These are phyloP conservation scores for Teratosphaeria epicoccoides DNA, from an alignment of 2,329 filamentous ascomycete species.

Conservation along the genomic window DNA sequence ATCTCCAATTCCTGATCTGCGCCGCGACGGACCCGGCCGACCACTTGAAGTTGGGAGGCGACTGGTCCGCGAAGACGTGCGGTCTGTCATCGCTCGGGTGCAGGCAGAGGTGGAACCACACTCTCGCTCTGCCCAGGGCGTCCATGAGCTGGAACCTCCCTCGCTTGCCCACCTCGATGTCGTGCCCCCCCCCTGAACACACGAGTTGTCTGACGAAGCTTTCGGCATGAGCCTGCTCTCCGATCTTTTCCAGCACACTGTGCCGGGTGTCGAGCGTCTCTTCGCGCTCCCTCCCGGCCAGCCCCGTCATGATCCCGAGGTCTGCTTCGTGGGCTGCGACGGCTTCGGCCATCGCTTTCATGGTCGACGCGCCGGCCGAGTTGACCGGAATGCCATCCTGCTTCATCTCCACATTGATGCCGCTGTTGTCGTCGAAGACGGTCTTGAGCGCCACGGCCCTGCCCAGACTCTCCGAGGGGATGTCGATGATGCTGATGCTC, in stretches of 20 bases:
- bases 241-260: conserved; percentile 74
- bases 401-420: conserved; percentile 96
- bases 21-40: conserved; percentile 86
- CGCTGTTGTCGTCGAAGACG: conserved; percentile 82
- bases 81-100: conserved; percentile 86
- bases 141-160: conserved; percentile 69
- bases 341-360: conserved; percentile 78
- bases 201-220: conserved; percentile 74
- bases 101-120: conserved; percentile 88
- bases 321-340: conserved; percentile 67
- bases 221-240: conserved; percentile 67
- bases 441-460: conserved; percentile 84
- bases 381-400: conserved; percentile 77
- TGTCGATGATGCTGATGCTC: conserved; percentile 75
- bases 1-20: conserved; percentile 83
- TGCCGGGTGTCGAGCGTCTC: conserved; percentile 73
- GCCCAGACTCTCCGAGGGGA: conserved; percentile 67
- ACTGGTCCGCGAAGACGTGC: conserved; percentile 58
- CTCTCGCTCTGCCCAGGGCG: conserved; percentile 69
- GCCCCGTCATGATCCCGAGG: conserved; percentile 60
- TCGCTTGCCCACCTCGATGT: conserved; percentile 67
- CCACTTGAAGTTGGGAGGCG: conserved; percentile 72
- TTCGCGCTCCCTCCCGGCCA: conserved; percentile 61
- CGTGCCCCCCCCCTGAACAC: conserved; percentile 65
- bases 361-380: conserved; percentile 65